These are phyloP conservation scores for Apiospora aurea DNA, from an alignment of 2,329 filamentous ascomycete species.

Conservation along the genomic window DNA sequence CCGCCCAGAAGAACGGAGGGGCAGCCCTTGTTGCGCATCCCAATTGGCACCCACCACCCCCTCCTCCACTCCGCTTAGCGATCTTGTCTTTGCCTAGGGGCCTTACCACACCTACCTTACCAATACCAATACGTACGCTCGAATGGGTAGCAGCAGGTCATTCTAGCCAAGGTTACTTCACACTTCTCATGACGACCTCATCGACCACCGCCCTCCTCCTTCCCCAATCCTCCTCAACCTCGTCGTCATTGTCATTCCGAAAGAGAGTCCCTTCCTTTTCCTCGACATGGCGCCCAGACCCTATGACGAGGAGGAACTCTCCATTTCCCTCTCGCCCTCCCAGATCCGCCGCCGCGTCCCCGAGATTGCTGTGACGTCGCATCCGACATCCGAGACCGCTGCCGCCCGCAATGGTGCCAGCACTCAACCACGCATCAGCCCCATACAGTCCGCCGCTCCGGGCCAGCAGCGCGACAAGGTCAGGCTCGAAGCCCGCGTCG, in stretches of 20 bases:
- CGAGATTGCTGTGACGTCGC: constrained; percentile 45
- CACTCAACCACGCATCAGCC: constrained; percentile 23
- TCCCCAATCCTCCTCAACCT: constrained; percentile 18
- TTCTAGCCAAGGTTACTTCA: constrained; percentile 10
- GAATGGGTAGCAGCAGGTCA: constrained; percentile 4
- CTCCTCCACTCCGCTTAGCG: constrained; percentile 9
- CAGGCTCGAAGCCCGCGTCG: constrained; percentile 83
- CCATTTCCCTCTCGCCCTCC: constrained; percentile 74
- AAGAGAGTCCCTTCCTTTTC: constrained; percentile 26
- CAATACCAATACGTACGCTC: neutral
- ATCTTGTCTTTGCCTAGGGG: constrained; percentile 7
- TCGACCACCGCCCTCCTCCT: constrained; percentile 19
- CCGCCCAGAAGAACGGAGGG: constrained; percentile 1
- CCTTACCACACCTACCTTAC: neutral
- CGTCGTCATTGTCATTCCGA: constrained; percentile 31
- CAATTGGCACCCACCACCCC: constrained; percentile 19
- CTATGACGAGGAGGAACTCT: constrained; percentile 84
- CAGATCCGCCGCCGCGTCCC: constrained; percentile 62
- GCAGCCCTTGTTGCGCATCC: constrained; percentile 16
- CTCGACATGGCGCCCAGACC: constrained; percentile 57
- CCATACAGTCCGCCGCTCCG: constrained; percentile 33
- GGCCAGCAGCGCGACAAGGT: constrained; percentile 52
- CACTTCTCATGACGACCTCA: constrained; percentile 32
- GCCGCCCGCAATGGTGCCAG: constrained; percentile 37
- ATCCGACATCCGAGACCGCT: constrained; percentile 38